Evolutionary conservation across 2,329 filamentous ascomycete genomes (phyloP).

Genomic region (Alternaria panax): DNA sequence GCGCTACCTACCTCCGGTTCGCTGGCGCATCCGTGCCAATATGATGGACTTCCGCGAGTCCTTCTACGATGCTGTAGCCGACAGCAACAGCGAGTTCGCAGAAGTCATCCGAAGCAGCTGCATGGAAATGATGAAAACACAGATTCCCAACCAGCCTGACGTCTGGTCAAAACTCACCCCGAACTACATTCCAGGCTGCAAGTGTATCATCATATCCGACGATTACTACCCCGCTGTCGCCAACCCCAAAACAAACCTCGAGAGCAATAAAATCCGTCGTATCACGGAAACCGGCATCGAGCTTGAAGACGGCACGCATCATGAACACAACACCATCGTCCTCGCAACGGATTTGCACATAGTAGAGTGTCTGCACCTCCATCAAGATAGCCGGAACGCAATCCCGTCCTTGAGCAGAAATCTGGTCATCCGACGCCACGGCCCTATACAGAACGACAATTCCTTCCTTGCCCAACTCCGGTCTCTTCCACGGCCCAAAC

Average conservation of each 20-base stretch:
- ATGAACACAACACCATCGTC: slow-evolving; percentile 63
- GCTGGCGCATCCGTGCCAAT: slow-evolving; percentile 58
- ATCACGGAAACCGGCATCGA: slow-evolving; percentile 59
- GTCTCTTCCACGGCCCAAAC: slow-evolving; percentile 66
- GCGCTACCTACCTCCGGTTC: slow-evolving; percentile 60
- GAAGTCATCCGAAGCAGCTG: slow-evolving; percentile 51
- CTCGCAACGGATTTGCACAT: slow-evolving; percentile 67
- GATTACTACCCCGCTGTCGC: slow-evolving; percentile 64
- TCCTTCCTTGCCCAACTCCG: slow-evolving; percentile 63
- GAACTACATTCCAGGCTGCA: slow-evolving; percentile 63
- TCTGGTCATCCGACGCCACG: slow-evolving; percentile 61
- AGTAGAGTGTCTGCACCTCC: slow-evolving; percentile 65
- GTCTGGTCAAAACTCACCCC: slow-evolving; percentile 63
- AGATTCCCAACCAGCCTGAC: slow-evolving; percentile 59
- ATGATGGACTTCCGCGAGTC: slow-evolving; percentile 65
- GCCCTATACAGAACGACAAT: slow-evolving; percentile 62
- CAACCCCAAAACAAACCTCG: slow-evolving; percentile 58
- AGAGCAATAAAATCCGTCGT: slow-evolving; percentile 58
- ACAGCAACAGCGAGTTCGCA: slow-evolving; percentile 51
- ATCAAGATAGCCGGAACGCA: slow-evolving; percentile 60
- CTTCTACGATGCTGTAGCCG: slow-evolving; percentile 56
- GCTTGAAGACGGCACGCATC: slow-evolving; percentile 51
- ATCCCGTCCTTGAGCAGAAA: slow-evolving; percentile 53
- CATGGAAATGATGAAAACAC: slow-evolving; percentile 52
- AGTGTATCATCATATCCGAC: slow-evolving; percentile 62